These are phyloP conservation scores for Leccinum fibrillosum DNA, from an alignment of 768 basidiomycete species.

Conservation along the genomic window DNA sequence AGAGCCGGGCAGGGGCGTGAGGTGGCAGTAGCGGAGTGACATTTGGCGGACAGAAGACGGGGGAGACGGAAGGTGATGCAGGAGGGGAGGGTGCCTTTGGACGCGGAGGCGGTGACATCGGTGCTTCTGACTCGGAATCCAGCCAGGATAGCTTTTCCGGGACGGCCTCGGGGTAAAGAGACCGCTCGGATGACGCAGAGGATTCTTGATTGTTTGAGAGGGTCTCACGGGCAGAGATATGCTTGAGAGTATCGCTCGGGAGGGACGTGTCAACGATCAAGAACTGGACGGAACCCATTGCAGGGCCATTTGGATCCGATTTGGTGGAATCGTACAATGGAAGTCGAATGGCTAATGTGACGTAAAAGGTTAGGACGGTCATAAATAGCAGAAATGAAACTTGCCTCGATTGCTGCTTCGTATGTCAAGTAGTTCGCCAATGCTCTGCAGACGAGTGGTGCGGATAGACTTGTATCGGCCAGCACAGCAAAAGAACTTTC, in stretches of 20 bases:
- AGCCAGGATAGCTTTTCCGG: conserved; percentile 20
- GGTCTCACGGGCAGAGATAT: conserved; percentile 16
- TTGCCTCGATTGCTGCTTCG: conserved; percentile 25
- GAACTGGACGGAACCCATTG: conserved; percentile 27
- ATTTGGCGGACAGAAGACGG: conserved; percentile 9
- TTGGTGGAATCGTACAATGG: conserved; percentile 32
- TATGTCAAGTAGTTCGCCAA: conserved; percentile 25
- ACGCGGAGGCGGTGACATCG: conserved; percentile 19
- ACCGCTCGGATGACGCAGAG: conserved; percentile 9
- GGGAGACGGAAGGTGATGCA: conserved; percentile 16
- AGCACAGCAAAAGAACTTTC: conserved; percentile 27
- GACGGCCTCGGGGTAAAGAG: conserved; percentile 19
- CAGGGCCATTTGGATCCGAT: conserved; percentile 26
- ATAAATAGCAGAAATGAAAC: conserved; percentile 31
- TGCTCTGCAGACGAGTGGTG: conserved; percentile 26
- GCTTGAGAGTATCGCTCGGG: conserved; percentile 11
- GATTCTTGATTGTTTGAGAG: conserved; percentile 17
- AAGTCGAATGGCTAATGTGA: conserved; percentile 28
- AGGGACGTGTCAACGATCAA: conserved; percentile 19
- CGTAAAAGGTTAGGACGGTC: conserved; percentile 28
- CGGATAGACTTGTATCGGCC: conserved; percentile 27
- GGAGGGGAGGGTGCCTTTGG: conserved; percentile 17
- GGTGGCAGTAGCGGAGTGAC: conserved; percentile 13
- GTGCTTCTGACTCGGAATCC: conserved; percentile 18
- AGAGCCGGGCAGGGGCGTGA: conserved; percentile 22